Evolutionary conservation across 2,329 filamentous ascomycete species (phyloP), one percentile per base, ranked within the genome.

Genomic region (Pseudofabraea citricarpa): DNA sequence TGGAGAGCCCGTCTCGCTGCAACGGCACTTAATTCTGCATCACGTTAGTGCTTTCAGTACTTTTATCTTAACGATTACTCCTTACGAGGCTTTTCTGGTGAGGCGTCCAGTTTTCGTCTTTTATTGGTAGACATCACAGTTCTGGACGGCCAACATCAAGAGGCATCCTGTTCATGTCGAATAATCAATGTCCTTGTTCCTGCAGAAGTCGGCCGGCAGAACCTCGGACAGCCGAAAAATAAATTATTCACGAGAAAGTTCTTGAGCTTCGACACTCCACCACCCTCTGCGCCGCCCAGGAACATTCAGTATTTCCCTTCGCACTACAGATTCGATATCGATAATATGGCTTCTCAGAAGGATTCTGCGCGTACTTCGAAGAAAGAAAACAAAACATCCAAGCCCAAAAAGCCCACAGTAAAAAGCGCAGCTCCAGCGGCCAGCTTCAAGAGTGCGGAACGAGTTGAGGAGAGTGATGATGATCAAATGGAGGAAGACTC

Each of bases 21-120:
- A 50, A 62, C 50, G 18, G 59, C 59, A 51, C 58, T 61, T 44
- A 62, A 43, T 35, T 40, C 59, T 62, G 39, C 8, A 37, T 19
- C 22, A 26, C 41, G 46, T 51, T 55, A 58, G 45, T 32, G 44
- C 23, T 20, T 22, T 33, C 38, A 8, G 32, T 33, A 13, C 40
- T 27, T 15, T 18, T 12, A 23, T 35, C 27, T 15, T 7, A 0
- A 21, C 8, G 15, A 6, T 21, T 24, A 21, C 27, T 12, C 58
- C 67, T 52, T 53, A 70, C 69, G 56, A 46, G 60, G 57, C 27
- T 56, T 49, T 18, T 57, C 56, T 42, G 60, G 55, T 40, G 57
- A 49, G 8, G 54, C 50, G 47, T 68, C 60, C 7, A 75, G 47
- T 56, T 70, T 75, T 38, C 71, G 64, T 51, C 60, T 62, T 48